Conservation (phyloP, 257 asterid genomes). For the Anisodus acutangulus region DNA sequence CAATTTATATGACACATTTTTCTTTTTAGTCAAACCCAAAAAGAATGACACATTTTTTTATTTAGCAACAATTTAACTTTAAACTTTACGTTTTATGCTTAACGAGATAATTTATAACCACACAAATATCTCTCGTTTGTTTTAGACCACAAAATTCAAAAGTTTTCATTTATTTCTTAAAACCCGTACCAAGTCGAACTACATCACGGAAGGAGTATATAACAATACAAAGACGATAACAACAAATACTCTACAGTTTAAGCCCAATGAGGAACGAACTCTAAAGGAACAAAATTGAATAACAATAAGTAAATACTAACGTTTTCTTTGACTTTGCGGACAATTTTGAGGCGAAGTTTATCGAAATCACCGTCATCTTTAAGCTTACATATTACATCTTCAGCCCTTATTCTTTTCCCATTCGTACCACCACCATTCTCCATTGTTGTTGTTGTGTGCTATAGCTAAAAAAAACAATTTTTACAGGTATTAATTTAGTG, state of each 20-base stretch:
- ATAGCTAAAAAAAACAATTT: neutral
- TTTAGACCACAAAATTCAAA: no score
- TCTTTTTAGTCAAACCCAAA: no score
- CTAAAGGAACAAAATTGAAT: neutral
- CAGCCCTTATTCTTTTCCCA: conserved; percentile 40
- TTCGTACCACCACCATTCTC: neutral
- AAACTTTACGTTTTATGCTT: no score
- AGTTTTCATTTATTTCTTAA: no score
- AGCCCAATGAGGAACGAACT: neutral
- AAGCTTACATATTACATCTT: conserved; percentile 70
- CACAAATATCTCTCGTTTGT: no score
- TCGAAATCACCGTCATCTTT: conserved; percentile 95
- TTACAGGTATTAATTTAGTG: neutral
- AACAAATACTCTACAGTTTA: neutral
- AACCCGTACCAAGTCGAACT: no score
- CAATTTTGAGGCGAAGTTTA: conserved; percentile 73
- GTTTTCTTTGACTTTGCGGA: conserved; percentile 75
- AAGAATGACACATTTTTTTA: no score
- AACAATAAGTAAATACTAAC: conserved; percentile 44
- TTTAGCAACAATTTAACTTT: no score
- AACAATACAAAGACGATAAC: no score
- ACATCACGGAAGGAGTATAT: no score
- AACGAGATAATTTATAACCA: no score
- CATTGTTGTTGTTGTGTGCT: neutral
- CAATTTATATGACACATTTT: no score